Conservation (phyloP, 805 yeast species). For the Ogataea trehalophila region DNA sequence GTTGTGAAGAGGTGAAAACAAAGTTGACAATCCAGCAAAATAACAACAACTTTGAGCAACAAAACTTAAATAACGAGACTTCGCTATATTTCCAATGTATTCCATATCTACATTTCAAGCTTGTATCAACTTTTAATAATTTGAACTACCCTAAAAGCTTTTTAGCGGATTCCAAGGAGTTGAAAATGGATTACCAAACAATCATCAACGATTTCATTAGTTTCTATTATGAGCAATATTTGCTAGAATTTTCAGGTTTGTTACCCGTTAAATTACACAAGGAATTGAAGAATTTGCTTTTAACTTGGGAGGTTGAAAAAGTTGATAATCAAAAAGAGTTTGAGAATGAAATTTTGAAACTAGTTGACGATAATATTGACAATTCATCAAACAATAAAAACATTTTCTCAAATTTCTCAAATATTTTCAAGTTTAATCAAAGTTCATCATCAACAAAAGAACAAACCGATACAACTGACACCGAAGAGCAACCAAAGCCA, state of each 20-base stretch:
- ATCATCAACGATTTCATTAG: conserved; percentile 29
- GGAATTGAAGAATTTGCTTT: conserved; percentile 27
- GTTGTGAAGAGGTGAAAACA: conserved; percentile 1
- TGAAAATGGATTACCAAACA: conserved; percentile 26
- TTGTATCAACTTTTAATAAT: conserved; percentile 19
- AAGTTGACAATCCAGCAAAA: background rate
- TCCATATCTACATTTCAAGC: conserved; percentile 29
- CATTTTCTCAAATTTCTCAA: conserved; percentile 58
- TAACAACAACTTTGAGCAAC: conserved; percentile 2
- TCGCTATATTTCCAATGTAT: conserved; percentile 33
- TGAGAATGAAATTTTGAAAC: conserved; percentile 34
- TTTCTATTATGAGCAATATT: conserved; percentile 31
- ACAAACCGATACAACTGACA: conserved; percentile 15
- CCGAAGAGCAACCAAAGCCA: conserved; percentile 26
- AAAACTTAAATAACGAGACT: conserved; percentile 30
- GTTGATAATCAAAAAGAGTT: conserved; percentile 33
- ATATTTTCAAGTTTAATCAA: conserved; percentile 45
- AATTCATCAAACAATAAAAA: conserved; percentile 31
- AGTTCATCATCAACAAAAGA: conserved; percentile 7
- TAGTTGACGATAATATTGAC: conserved; percentile 26
- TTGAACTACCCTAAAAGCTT: conserved; percentile 26
- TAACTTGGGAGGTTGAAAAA: conserved; percentile 36
- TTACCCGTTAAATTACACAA: conserved; percentile 31
- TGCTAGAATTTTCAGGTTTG: conserved; percentile 30
- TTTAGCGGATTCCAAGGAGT: conserved; percentile 1